Base-by-base conservation (phyloP, 2,329 filamentous ascomycete genomes). In the Stachybotrys elegans region DNA sequence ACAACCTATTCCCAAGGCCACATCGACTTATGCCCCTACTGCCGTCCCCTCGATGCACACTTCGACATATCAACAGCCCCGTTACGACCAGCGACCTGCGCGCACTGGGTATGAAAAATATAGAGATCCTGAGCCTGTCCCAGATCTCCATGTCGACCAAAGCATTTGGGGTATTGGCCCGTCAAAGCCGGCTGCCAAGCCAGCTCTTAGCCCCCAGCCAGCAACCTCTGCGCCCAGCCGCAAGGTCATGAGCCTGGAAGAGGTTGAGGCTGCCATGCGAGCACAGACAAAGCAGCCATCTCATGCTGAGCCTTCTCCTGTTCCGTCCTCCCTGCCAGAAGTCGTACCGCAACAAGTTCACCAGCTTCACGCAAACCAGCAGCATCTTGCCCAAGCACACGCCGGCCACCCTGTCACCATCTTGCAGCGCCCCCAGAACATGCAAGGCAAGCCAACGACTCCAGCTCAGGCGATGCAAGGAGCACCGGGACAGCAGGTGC, bases 181-280 rank as follows among this genome's bases (percentile, higher is more conserved):
- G 16, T 49, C 66, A 27, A 83, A 68, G 53, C 49, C 70, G 14
- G 55, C 65, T 16, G 54, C 60, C 6, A 55, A 60, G 40, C 48
- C 61, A 20, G 55, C 62, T 41, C 56, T 62, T 51, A 55, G 60
- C 21, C 53, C 55, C 29, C 57, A 54, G 38, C 48, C 56, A 22
- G 46, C 50, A 11, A 57, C 57, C 25, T 51, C 62, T 25, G 51
- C 57, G 40, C 51, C 61, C 16, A 60, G 75, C 34, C 82, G 83
- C 57, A 96, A 91, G 71, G 84, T 96, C 69, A 84, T 98, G 86
- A 97, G 89, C 57, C 66, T 98, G 58, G 93, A 97, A 62, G 93
- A 98, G 69, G 91, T 98, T 17, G 93, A 98, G 69, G 92, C 92
- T 43, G 84, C 89, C 51, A 91, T 98, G 84, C 81, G 87, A 48